Evolutionary conservation across 495 filamentous ascomycete species (phyloP).

Genomic region (Tuber magnatum): DNA sequence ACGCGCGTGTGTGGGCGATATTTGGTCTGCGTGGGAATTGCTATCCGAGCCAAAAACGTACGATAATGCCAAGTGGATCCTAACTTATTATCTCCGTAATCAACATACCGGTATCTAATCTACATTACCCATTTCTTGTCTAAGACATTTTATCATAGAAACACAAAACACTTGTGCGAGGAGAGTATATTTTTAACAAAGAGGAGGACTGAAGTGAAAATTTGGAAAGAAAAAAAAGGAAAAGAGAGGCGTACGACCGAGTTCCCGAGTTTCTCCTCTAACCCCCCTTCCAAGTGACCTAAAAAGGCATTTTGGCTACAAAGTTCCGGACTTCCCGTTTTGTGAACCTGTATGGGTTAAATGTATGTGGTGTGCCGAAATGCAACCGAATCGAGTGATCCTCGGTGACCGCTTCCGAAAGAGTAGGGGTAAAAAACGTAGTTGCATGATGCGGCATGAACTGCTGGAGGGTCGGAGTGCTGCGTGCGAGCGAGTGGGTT

Average conservation of each 20-base stretch:
- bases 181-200: background rate
- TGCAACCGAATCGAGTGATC: background rate
- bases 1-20: background rate
- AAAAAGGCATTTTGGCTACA: background rate
- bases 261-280: background rate
- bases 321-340: background rate
- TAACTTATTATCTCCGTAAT: background rate
- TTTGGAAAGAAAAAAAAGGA: background rate
- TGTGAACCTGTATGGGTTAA: background rate
- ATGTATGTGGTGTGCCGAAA: background rate
- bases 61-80: background rate
- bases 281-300: background rate
- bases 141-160: background rate
- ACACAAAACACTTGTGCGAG: background rate
- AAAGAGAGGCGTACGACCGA: background rate
- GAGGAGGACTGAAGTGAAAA: background rate
- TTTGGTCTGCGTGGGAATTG: background rate
- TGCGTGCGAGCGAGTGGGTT: background rate
- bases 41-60: background rate
- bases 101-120: background rate
- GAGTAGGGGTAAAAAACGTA: background rate
- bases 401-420: background rate
- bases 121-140: background rate
- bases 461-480: conserved; percentile 3
- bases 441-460: conserved; percentile 1